Conservation (phyloP, 2,329 filamentous ascomycete genomes). For the Trichoderma cornu-damae region DNA sequence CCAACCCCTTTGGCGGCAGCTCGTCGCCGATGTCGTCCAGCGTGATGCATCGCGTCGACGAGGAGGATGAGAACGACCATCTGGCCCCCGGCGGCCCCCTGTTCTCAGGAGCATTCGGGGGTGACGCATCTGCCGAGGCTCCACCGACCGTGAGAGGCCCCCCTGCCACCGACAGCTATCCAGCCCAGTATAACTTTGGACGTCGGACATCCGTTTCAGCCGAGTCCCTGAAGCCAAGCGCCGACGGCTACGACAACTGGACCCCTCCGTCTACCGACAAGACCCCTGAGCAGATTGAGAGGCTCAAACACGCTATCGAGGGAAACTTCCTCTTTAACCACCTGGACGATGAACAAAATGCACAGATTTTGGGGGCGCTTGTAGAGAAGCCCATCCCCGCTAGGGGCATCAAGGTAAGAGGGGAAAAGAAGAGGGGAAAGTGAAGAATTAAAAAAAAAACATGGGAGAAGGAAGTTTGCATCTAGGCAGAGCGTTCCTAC, state of each 20-base stretch:
- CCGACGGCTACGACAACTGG: slow-evolving; percentile 83
- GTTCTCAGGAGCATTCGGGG: slow-evolving; percentile 51
- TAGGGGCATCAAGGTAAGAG: slow-evolving; percentile 66
- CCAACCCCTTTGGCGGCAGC: slow-evolving; percentile 70
- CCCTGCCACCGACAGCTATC: slow-evolving; percentile 65
- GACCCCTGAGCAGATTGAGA: slow-evolving; percentile 69
- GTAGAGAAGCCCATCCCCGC: slow-evolving; percentile 94
- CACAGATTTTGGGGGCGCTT: slow-evolving; percentile 81
- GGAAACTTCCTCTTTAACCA: slow-evolving; percentile 93
- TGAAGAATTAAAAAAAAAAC: not conserved
- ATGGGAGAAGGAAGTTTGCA: too few relatives aligned
- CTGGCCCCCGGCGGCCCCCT: slow-evolving; percentile 53
- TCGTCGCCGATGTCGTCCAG: slow-evolving; percentile 34
- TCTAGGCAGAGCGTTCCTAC: too few relatives aligned
- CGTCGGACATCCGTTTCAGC: slow-evolving; percentile 94
- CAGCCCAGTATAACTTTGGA: slow-evolving; percentile 87
- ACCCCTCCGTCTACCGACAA: slow-evolving; percentile 81
- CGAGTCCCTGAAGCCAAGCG: slow-evolving; percentile 87
- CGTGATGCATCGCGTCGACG: slow-evolving; percentile 56
- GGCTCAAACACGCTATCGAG: slow-evolving; percentile 75
- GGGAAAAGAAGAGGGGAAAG: not conserved
- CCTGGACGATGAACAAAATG: slow-evolving; percentile 86
- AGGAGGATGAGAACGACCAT: slow-evolving; percentile 72
- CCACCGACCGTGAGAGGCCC: slow-evolving; percentile 45
- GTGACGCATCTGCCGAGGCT: slow-evolving; percentile 43